Evolutionary conservation across 2,329 filamentous ascomycete species (phyloP).

Genomic region (Colletotrichum noveboracense): DNA sequence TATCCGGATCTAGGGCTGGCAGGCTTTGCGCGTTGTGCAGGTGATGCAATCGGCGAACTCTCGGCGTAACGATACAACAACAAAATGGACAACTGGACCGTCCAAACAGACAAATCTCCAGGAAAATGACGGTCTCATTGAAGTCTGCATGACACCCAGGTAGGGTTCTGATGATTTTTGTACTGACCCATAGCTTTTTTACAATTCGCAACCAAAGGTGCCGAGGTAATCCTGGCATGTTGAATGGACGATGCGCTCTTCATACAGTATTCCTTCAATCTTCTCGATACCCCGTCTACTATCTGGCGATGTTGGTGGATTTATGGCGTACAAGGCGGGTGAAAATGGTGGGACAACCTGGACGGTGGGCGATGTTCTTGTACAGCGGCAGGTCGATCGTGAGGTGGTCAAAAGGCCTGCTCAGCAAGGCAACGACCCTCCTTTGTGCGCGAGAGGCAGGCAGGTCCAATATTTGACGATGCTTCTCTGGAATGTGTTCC

Average conservation of each 20-base stretch:
- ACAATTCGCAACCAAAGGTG: background rate
- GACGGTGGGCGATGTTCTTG: background rate
- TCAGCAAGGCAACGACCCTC: background rate
- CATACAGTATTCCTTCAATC: background rate
- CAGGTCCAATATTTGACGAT: background rate
- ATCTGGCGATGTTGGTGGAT: conserved; percentile 16
- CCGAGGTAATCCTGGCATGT: background rate
- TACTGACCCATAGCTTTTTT: conserved; percentile 15
- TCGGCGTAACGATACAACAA: background rate
- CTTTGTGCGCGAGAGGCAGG: background rate
- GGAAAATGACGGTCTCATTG: background rate
- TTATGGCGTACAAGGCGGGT: conserved; percentile 10
- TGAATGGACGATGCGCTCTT: background rate
- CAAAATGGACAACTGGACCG: background rate
- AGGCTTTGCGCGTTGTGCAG: background rate
- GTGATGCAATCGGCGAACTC: background rate
- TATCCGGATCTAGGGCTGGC: background rate
- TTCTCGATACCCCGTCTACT: conserved; percentile 18
- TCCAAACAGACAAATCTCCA: background rate
- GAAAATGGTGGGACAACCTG: background rate
- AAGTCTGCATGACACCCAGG: background rate
- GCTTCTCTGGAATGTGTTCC: background rate
- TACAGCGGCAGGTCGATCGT: background rate
- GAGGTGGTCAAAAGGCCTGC: background rate
- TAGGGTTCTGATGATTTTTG: conserved; percentile 9